These are phyloP conservation scores for Lichtheimia ornata DNA, from an alignment of 371 early-diverging fungal genomes.

Conservation along the genomic window DNA sequence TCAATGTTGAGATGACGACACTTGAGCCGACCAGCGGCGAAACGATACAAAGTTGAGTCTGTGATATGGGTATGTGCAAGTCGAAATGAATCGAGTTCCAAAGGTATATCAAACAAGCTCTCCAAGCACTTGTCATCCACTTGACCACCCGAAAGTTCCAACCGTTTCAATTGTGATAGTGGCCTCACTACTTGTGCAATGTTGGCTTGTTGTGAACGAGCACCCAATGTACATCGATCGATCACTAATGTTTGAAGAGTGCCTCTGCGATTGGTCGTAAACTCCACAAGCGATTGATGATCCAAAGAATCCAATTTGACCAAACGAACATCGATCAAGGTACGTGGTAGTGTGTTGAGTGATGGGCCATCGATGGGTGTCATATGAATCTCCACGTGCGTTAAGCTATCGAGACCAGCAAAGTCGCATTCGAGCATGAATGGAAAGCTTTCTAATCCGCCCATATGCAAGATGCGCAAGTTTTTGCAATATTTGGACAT, in stretches of 20 bases:
- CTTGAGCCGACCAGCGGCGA: constrained; percentile 12
- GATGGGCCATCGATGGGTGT: constrained; percentile 13
- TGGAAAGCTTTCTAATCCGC: constrained; percentile 18
- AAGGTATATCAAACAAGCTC: constrained; percentile 8
- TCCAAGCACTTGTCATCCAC: constrained; percentile 7
- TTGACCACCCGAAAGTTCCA: constrained; percentile 7
- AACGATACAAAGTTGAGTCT: not conserved
- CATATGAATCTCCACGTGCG: constrained; percentile 9
- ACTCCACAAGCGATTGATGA: not conserved
- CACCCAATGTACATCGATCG: constrained; percentile 1
- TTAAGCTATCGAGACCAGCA: constrained; percentile 8
- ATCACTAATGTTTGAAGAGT: not conserved
- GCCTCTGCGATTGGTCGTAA: not conserved
- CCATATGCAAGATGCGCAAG: constrained; percentile 14
- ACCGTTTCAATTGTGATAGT: not conserved
- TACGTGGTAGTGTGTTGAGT: constrained; percentile 11
- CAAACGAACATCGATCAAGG: constrained; percentile 6
- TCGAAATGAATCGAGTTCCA: constrained; percentile 11
- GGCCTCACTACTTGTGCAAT: constrained; percentile 6
- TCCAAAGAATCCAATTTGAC: constrained; percentile 7
- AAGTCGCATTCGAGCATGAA: constrained; percentile 30
- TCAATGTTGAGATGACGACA: constrained; percentile 11
- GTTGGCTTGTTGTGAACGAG: not conserved
- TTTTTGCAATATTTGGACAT: constrained; percentile 14
- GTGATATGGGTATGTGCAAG: constrained; percentile 15